Conservation (phyloP, 192 early-diverging fungal genomes). For the Pilobolus umbonatus region DNA sequence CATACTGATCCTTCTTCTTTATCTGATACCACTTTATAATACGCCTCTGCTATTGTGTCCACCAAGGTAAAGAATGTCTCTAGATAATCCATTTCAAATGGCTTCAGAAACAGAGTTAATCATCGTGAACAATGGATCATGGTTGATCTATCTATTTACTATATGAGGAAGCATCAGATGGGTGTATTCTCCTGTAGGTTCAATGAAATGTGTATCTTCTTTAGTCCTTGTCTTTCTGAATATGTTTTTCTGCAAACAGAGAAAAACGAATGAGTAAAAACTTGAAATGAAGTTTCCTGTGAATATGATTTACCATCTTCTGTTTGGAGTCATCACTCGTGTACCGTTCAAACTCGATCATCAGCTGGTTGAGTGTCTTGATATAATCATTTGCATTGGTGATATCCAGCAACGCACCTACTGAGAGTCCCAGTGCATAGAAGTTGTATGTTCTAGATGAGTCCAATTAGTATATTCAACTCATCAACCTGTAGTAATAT, state of each 20-base stretch:
- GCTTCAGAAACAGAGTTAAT: conserved; percentile 30
- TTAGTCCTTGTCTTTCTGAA: conserved; percentile 42
- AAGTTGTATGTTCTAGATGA: conserved; percentile 47
- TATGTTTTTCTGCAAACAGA: conserved; percentile 38
- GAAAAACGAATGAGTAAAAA: not conserved
- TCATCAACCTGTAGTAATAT: not conserved
- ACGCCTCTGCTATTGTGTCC: conserved; percentile 57
- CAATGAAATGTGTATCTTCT: conserved; percentile 35
- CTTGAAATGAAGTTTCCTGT: too few species aligned
- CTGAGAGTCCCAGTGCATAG: conserved; percentile 60
- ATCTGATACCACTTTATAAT: conserved; percentile 39
- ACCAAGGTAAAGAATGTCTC: conserved; percentile 65
- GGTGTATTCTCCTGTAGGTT: conserved; percentile 35
- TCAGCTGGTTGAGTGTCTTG: conserved; percentile 55
- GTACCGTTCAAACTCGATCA: conserved; percentile 53
- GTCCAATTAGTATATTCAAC: not conserved
- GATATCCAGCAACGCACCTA: conserved; percentile 61
- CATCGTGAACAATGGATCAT: too few species aligned
- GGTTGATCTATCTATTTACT: conserved; percentile 31
- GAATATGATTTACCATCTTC: conserved; percentile 40
- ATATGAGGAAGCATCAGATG: conserved; percentile 39
- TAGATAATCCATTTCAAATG: conserved; percentile 65
- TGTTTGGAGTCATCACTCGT: conserved; percentile 40
- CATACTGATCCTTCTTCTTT: conserved; percentile 19
- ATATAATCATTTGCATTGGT: conserved; percentile 58